Base-by-base conservation (phyloP, 2,329 filamentous ascomycete genomes). In the Aureobasidium sp. region DNA sequence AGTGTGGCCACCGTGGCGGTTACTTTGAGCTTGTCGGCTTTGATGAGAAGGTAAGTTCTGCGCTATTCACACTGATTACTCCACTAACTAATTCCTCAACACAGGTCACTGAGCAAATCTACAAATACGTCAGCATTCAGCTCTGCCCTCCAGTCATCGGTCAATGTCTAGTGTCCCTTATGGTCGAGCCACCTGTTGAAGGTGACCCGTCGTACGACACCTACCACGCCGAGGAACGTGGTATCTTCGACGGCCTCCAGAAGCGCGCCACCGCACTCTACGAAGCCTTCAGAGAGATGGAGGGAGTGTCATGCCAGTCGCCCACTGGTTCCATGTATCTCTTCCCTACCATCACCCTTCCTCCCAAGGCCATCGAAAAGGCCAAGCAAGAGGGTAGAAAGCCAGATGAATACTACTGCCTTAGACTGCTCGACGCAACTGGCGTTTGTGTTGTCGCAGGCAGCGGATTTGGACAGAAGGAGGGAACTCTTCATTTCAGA, bases 281-380 rank as follows among this genome's bases (percentile, higher is more conserved):
- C 78, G 84, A 91, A 70, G 92, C 93, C 31, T 99, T 99, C 78
- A 81, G 86, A 75, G 79, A 91, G 73, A 97, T 99, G 94, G 93
- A 97, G 76, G 94, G 94, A 63, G 93, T 99, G 63, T 85, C 92
- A 74, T 96, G 92, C 77, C 88, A 89, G 70, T 82, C 86, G 68
- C 94, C 94, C 62, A 89, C 96, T 83, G 94, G 94, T 64, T 88
- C 89, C 73, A 99, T 99, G 94, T 99, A 99, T 80, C 88, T 99
- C 70, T 99, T 97, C 85, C 94, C 94, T 27, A 94, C 90, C 69
- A 96, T 99, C 77, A 85, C 80, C 37, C 80, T 99, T 27, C 85
- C 94, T 1, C 69, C 77, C 27, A 90, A 90, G 77, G 94, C 91
- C 44, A 77, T 87, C 65, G 87, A 87, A 67, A 90, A 89, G 17